Evolutionary conservation across 2,329 filamentous ascomycete species (phyloP), one percentile per base, ranked within the genome.

Genomic region (Thielaviopsis punctulata): DNA sequence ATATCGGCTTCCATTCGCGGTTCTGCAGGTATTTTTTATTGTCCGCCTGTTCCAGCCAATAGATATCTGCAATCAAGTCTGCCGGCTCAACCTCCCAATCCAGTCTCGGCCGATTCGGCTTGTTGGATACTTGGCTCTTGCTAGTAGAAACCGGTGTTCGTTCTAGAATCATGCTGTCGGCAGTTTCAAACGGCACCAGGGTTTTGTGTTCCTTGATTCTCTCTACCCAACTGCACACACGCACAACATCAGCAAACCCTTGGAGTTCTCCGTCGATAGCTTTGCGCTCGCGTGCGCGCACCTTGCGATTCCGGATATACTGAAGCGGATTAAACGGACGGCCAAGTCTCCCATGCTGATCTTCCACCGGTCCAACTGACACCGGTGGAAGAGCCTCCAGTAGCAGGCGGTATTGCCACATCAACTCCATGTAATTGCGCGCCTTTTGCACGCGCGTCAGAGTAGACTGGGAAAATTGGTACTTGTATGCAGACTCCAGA

Each of bases 241-340:
- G 76, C 3, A 76, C 71, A 1, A 86, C 70, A 63, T 95, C 81
- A 39, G 77, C 73, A 69, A 93, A 96, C 1, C 85, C 86, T 58
- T 85, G 81, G 1, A 73, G 72, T 56, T 86, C 80, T 15, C 84
- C 80, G 60, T 92, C 79, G 30, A 95, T 81, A 0, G 75, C 67
- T 57, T 77, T 81, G 41, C 86, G 77, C 66, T 93, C 86, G 15
- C 89, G 77, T 23, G 83, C 82, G 56, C 92, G 76, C 12, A 92
- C 77, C 62, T 89, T 90, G 47, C 90, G 77, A 62, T 98, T 96
- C 19, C 92, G 82, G 52, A 96, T 84, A 59, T 87, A 87, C 64
- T 96, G 92, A 22, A 98, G 68, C 4, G 90, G 92, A 62, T 98
- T 95, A 63, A 96, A 96, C 2, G 72, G 68, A 50, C 89, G 80